Conservation (phyloP, 495 filamentous ascomycete genomes). For the Astrocystis sublimbata region DNA sequence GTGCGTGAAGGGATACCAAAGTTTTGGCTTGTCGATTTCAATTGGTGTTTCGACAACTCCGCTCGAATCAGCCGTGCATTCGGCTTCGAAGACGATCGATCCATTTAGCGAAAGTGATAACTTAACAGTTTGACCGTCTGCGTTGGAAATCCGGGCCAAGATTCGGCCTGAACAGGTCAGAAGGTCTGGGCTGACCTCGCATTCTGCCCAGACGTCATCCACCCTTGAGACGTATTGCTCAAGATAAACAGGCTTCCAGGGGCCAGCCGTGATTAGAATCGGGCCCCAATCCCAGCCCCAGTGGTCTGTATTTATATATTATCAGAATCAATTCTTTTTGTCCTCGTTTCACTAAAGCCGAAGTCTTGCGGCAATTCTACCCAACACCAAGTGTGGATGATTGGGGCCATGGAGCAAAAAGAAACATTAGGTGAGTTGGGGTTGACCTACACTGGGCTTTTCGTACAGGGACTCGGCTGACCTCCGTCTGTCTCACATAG, state of each 20-base stretch:
- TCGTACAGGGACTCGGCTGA: constrained; percentile 42
- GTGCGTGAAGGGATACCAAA: constrained; percentile 76
- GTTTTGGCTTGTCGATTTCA: constrained; percentile 53
- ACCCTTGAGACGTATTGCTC: constrained; percentile 56
- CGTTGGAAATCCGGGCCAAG: constrained; percentile 55
- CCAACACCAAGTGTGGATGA: no score
- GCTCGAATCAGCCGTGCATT: constrained; percentile 49
- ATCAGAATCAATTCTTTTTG: background rate
- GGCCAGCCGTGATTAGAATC: constrained; percentile 67
- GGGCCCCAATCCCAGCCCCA: constrained; percentile 90
- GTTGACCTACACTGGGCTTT: constrained; percentile 46
- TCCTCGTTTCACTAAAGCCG: no score
- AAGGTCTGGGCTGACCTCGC: constrained; percentile 49
- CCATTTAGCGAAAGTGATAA: constrained; percentile 46
- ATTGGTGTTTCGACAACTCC: constrained; percentile 48
- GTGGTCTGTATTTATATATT: constrained; percentile 48
- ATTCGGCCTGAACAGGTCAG: constrained; percentile 34
- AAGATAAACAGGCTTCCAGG: constrained; percentile 68
- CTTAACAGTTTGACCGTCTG: constrained; percentile 25
- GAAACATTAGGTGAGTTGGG: background rate
- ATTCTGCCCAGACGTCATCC: constrained; percentile 56
- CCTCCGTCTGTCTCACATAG: constrained; percentile 49
- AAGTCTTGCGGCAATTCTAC: no score
- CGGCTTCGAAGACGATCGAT: constrained; percentile 45
- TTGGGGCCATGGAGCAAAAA: background rate